A percentile compares a stretch with the other conserved stretches of the same genome.
These are phyloP conservation scores for Coprinopsis cinerea DNA, from an alignment of 768 basidiomycete species.

Conservation along the genomic window DNA sequence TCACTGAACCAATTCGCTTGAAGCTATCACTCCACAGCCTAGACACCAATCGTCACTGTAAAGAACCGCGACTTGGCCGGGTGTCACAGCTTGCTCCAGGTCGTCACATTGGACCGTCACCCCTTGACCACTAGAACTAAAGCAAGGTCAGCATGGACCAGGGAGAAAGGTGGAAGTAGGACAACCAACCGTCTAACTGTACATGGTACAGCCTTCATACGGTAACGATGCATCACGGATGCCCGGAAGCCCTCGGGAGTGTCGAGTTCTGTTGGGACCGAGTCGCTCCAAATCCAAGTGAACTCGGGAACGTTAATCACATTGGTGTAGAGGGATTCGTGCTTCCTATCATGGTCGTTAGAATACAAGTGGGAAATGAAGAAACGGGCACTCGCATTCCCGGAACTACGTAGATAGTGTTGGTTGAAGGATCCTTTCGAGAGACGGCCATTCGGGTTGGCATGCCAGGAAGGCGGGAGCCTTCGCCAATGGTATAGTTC, in stretches of 20 bases:
- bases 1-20: too few species aligned
- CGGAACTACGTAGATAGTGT: constrained; percentile 73
- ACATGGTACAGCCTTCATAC: constrained; percentile 52
- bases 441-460: constrained; percentile 64
- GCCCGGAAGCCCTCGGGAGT: constrained; percentile 39
- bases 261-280: constrained; percentile 42
- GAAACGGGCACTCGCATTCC: constrained; percentile 44
- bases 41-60: constrained; percentile 77
- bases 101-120: constrained; percentile 46
- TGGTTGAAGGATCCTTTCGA: constrained; percentile 54
- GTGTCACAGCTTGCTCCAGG: constrained; percentile 62
- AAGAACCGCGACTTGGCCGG: constrained; percentile 75
- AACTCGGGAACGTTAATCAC: constrained; percentile 44
- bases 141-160: too few species aligned
- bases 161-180: neutral
- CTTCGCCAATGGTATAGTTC: constrained; percentile 83
- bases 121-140: too few species aligned
- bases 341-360: constrained; percentile 37
- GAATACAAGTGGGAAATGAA: constrained; percentile 1
- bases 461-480: constrained; percentile 60
- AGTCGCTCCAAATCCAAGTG: constrained; percentile 72
- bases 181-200: constrained; percentile 41
- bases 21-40: constrained; percentile 68
- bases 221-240: constrained; percentile 62
- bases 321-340: constrained; percentile 47